Percentiles rank a stretch among this genome's conserved stretches.
Evolutionary conservation across 306 rosid species (phyloP).

Genomic region (Bauhinia variegata): DNA sequence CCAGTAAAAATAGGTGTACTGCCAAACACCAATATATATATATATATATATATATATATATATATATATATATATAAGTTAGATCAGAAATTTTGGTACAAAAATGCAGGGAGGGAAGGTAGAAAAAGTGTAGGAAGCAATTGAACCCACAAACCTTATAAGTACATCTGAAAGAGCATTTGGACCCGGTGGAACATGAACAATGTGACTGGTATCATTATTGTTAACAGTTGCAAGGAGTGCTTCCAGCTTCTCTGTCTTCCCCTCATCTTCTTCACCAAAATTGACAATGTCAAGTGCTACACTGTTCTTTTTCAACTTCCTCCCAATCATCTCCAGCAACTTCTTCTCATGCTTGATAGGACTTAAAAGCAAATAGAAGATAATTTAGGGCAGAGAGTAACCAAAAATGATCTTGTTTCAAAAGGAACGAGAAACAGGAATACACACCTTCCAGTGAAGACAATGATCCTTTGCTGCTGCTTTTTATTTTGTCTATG

Average conservation of each 20-base stretch:
- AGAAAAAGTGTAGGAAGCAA: conserved; percentile 13
- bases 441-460: conserved; percentile 75
- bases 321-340: conserved; percentile 84
- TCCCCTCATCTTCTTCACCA: conserved; percentile 91
- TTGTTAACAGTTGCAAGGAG: conserved; percentile 85
- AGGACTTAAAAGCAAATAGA: conserved; percentile 50
- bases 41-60: too few relatives aligned
- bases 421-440: conserved; percentile 22
- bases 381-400: conserved; percentile 15
- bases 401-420: conserved; percentile 2
- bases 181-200: conserved; percentile 62
- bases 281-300: conserved; percentile 87
- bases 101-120: conserved; percentile 23
- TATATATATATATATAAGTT: conserved; percentile 4
- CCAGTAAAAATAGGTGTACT: conserved; percentile 98
- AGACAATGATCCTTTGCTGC: conserved; percentile 93
- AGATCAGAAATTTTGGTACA: conserved; percentile 4
- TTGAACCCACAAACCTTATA: conserved; percentile 12
- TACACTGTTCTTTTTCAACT: conserved; percentile 88
- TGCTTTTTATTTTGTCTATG: conserved; percentile 98
- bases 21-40: too few relatives aligned
- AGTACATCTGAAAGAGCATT: conserved; percentile 66
- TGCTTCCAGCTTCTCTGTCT: conserved; percentile 81
- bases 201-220: conserved; percentile 74
- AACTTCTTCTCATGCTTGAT: conserved; percentile 76